Percentiles rank a stretch among this genome's conserved stretches.
Conservation (phyloP, 2,329 filamentous ascomycete genomes). For the Aspergillus aculeatus region DNA sequence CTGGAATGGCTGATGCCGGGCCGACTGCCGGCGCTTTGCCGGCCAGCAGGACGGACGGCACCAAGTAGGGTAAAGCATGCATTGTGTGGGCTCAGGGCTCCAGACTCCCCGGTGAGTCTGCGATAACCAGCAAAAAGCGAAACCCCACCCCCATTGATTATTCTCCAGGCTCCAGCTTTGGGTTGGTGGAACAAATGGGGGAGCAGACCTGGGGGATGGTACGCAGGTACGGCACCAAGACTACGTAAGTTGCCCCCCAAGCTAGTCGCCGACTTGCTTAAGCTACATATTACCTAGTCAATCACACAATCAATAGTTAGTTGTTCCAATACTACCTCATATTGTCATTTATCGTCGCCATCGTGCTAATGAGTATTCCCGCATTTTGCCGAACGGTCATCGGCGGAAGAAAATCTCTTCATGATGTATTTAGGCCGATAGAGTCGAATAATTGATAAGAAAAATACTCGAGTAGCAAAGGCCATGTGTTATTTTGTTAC, state of each 20-base stretch:
- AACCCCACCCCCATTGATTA: background rate
- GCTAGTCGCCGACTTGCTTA: background rate
- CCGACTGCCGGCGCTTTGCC: conserved; percentile 18
- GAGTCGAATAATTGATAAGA: too few species aligned
- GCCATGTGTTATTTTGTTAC: too few species aligned
- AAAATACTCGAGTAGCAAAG: too few species aligned
- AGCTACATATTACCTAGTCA: background rate
- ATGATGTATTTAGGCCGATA: too few species aligned
- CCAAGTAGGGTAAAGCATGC: background rate
- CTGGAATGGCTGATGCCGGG: conserved; percentile 12
- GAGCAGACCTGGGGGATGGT: conserved; percentile 11
- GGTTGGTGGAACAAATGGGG: conserved; percentile 19
- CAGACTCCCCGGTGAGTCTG: background rate
- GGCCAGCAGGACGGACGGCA: background rate
- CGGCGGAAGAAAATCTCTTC: background rate
- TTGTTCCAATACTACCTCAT: background rate
- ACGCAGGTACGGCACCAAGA: conserved; percentile 23
- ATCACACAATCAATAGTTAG: background rate
- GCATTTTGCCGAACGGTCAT: background rate
- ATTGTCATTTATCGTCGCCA: background rate
- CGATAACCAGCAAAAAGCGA: background rate
- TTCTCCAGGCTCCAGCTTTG: conserved; percentile 15
- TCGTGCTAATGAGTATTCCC: background rate
- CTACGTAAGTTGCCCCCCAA: conserved; percentile 9
- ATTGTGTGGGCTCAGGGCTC: background rate